Base-by-base conservation (phyloP, 1,139 yeast species). In the Suhomyces yuchorum region DNA sequence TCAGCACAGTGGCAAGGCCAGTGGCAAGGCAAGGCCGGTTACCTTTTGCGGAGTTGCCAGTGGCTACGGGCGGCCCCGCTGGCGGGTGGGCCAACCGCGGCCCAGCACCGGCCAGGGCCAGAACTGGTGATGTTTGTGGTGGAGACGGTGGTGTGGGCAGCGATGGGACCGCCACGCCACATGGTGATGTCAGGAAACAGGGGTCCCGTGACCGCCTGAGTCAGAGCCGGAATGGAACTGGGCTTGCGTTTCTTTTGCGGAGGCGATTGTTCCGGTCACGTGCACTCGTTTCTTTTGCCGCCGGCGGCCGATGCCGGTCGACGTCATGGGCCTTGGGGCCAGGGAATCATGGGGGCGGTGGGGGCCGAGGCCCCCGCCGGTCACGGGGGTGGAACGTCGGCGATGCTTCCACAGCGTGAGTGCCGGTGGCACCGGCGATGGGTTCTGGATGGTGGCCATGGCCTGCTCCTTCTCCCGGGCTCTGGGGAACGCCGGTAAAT, bases 241-340 rank as follows among this genome's bases (percentile, higher is more conserved):
- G n/a, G n/a, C 7, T 7, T 20, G 23, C 23, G 39, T 41, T 41
- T 41, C 43, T 41, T 41, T 41, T 41, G 38, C 38, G 19, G 18
- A 5, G 22, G n/a, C 40, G 23, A 34, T 19, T 18, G 22, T 19
- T 24, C 34, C 34, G 34, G 11, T n/a, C 39, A 37, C 32, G 26
- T 37, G 39, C 20, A 26, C 18, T 11, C 28, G 39, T 36, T 37
- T 37, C 39, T 36, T 36, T 20, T 36, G 30, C 30, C 30, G 26
- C 18, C 30, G 30, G 30, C 8, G 30, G 34, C 18, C 34, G 18
- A 30, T 15, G 18, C 18, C 34, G 18, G 39, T n/a, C 39, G 39
- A 36, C 38, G 38, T 36, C 38, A 36, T 36, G 24, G 38, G 28
- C 38, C 23, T 23, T 34, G 37, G 37, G 23, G 37, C 18, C 8